Percentiles rank a stretch among this genome's conserved stretches.
Evolutionary conservation across 1,139 yeast genomes (phyloP).

Genomic region (Blastobotrys arbuscula): DNA sequence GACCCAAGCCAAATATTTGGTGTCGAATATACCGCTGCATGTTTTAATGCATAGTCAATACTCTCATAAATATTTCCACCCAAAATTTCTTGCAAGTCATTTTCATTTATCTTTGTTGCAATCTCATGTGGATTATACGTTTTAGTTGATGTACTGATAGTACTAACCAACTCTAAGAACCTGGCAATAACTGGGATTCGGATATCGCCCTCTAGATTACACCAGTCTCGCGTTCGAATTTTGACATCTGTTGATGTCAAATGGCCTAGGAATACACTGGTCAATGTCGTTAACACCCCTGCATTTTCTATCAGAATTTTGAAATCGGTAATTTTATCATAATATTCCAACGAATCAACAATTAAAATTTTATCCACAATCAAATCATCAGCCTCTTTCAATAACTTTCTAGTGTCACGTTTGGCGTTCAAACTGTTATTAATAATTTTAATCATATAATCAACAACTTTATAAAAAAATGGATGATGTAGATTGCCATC

Average conservation of each 20-base stretch:
- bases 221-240: background rate
- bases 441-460: background rate
- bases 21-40: background rate
- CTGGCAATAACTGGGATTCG: background rate
- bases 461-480: background rate
- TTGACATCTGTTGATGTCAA: background rate
- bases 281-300: background rate
- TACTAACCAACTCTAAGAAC: background rate
- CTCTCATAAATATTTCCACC: background rate
- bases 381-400: background rate
- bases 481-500: slow-evolving; percentile 1
- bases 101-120: background rate
- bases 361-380: background rate
- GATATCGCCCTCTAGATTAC: background rate
- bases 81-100: background rate
- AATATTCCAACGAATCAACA: background rate
- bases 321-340: background rate
- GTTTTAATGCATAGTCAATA: slow-evolving; percentile 1
- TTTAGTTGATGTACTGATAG: background rate
- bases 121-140: background rate
- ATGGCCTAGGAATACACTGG: background rate
- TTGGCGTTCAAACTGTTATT: background rate
- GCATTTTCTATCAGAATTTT: background rate
- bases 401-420: background rate
- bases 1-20: background rate